These are phyloP conservation scores for Podospora australis DNA, from an alignment of 495 filamentous ascomycete species.

Conservation along the genomic window DNA sequence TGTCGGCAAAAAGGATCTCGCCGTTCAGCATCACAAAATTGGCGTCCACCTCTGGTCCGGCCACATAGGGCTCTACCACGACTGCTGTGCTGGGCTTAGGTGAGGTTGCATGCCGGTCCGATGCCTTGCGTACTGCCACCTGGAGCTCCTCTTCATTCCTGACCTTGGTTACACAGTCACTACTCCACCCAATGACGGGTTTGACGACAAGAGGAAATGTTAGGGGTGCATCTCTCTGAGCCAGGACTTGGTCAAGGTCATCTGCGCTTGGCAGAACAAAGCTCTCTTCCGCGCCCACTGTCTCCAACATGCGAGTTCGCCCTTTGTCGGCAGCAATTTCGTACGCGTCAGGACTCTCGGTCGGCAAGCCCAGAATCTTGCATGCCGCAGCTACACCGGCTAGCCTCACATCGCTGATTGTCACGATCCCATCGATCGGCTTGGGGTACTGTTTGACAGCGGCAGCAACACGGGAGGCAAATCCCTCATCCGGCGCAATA, in stretches of 20 bases:
- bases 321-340: constrained; percentile 18
- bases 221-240: neutral
- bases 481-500: constrained; percentile 11
- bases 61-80: constrained; percentile 25
- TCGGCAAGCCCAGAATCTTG: constrained; percentile 11
- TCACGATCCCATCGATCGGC: constrained; percentile 20
- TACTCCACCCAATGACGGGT: constrained; percentile 35
- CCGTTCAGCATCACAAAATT: constrained; percentile 37
- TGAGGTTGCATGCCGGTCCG: constrained; percentile 12
- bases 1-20: constrained; percentile 35
- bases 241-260: constrained; percentile 7
- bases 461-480: constrained; percentile 14
- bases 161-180: constrained; percentile 40
- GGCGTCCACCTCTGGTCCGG: constrained; percentile 40
- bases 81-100: constrained; percentile 16
- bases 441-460: constrained; percentile 13
- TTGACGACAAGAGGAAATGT: constrained; percentile 42
- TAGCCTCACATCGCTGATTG: constrained; percentile 22
- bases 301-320: constrained; percentile 14
- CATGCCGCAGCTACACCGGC: constrained; percentile 13
- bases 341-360: constrained; percentile 11
- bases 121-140: constrained; percentile 19
- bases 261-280: constrained; percentile 8
- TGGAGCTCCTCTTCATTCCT: constrained; percentile 22
- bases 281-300: constrained; percentile 6